phyloP scores from a whole-genome alignment of 768 basidiomycete genomes.

The Xanthoconium stramineum region DNA sequence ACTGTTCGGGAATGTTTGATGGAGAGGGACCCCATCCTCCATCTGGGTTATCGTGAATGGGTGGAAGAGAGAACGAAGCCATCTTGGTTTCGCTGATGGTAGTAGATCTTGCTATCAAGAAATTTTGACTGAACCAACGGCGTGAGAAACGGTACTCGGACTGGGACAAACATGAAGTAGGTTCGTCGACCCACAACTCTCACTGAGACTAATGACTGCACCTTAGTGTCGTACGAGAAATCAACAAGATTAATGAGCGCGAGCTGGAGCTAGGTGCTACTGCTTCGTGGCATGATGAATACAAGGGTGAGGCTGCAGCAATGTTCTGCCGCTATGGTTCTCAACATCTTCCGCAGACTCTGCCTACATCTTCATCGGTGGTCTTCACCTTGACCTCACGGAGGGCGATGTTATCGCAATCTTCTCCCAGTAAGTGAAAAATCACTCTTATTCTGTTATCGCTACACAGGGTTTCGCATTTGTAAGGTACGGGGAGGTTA shows the following conservation, averaged over 20 bases:
- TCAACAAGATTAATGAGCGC: constrained; percentile 86
- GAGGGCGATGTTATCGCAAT: constrained; percentile 98
- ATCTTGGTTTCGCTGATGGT: constrained; percentile 34
- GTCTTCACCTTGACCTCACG: constrained; percentile 82
- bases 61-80: constrained; percentile 83
- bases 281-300: constrained; percentile 95
- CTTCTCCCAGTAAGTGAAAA: constrained; percentile 83
- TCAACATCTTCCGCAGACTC: constrained; percentile 55
- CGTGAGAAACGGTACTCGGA: constrained; percentile 23
- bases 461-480: neutral
- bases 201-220: constrained; percentile 9
- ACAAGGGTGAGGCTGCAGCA: constrained; percentile 54
- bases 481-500: constrained; percentile 89
- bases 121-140: constrained; percentile 14
- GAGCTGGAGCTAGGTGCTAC: constrained; percentile 77
- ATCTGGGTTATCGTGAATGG: constrained; percentile 88
- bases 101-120: constrained; percentile 17
- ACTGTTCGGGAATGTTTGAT: constrained; percentile 80
- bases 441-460: neutral
- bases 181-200: constrained; percentile 24
- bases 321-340: neutral
- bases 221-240: constrained; percentile 85
- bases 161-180: constrained; percentile 63
- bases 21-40: constrained; percentile 91
- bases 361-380: constrained; percentile 92